Conservation (phyloP, 176 grass and related monocot genomes). For the Lolium perenne region DNA sequence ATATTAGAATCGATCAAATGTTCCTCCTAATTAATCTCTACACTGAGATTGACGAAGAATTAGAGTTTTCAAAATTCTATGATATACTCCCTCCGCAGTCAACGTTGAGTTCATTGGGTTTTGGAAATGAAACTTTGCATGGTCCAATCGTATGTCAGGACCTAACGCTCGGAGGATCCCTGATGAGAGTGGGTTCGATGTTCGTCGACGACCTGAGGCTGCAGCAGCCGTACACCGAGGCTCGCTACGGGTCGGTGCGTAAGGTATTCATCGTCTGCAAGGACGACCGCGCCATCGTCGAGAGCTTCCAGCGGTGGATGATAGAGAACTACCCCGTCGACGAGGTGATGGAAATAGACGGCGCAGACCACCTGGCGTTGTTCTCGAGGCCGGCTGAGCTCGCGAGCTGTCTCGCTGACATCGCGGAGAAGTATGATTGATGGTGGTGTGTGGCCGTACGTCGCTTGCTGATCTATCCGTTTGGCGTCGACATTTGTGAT, state of each 20-base stretch:
- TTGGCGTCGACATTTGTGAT: not conserved
- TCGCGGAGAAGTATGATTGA: conserved; percentile 30
- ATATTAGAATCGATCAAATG: not conserved
- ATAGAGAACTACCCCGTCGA: conserved; percentile 48
- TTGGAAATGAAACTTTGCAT: not conserved
- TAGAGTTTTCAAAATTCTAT: not conserved
- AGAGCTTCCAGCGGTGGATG: conserved; percentile 62
- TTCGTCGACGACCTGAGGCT: conserved; percentile 58
- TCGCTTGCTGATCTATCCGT: not conserved
- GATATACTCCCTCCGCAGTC: not conserved
- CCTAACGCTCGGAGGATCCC: conserved; percentile 49
- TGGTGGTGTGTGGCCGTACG: not conserved
- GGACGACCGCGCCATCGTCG: conserved; percentile 52
- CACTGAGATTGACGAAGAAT: not conserved
- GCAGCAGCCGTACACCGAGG: conserved; percentile 43
- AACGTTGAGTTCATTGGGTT: not conserved
- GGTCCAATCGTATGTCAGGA: conserved; percentile 48
- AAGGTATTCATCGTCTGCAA: conserved; percentile 61
- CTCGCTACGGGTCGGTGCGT: conserved; percentile 60
- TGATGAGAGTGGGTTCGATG: conserved; percentile 57
- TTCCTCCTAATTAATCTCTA: not conserved
- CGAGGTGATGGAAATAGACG: conserved; percentile 59
- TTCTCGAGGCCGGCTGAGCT: conserved; percentile 61
- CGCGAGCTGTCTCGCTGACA: conserved; percentile 29
- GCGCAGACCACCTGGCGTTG: conserved; percentile 68